Evolutionary conservation across 176 grass and related monocot genomes (phyloP), one percentile per base, ranked within the genome.

Genomic region (Eragrostis nindensis): DNA sequence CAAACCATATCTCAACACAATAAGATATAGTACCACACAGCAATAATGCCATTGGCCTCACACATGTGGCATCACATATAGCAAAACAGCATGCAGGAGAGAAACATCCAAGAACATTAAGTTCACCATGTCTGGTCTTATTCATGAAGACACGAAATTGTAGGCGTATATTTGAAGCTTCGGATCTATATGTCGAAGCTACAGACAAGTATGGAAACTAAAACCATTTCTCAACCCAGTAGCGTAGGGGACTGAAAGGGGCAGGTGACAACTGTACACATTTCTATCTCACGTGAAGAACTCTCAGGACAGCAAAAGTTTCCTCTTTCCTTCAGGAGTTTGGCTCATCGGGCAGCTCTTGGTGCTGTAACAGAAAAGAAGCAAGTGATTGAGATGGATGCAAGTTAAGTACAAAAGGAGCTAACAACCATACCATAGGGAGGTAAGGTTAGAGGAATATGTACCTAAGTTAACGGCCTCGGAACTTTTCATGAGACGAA

Each of bases 401-500:
- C 8, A 15, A 19, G 29, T 46, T 8, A 17, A 4, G 9, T 43
- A 70, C 36, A 19, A 22, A 43, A 27, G 10, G 77, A 80, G 17
- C 3, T n/a, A 57, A 71, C 57, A 71, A 11, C 32, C 2, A 2
- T 10, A 44, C 18, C 16, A 67, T 56, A 38, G 8, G 32, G 36
- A 68, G 30, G 6, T 12, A 59, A 7, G 21, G 40, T 74, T 27
- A 25, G 73, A 80, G 8, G 19, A 68, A 8, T 43, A 66, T 29
- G 16, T 84, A 96, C 93, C 93, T 75, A 92, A 78, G 80, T 96
- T 88, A 61, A 90, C 86, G 19, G 90, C 93, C 82, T 96, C 90
- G 4, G 90, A 96, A 73, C 86, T 86, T 76, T 96, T 96, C 93
- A 96, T 96, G 29, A 96, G 85, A 74, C 93, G 93, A 57, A 96